phyloP scores from a whole-genome alignment of 129 eudicot species.

The Artemisia argyi region DNA sequence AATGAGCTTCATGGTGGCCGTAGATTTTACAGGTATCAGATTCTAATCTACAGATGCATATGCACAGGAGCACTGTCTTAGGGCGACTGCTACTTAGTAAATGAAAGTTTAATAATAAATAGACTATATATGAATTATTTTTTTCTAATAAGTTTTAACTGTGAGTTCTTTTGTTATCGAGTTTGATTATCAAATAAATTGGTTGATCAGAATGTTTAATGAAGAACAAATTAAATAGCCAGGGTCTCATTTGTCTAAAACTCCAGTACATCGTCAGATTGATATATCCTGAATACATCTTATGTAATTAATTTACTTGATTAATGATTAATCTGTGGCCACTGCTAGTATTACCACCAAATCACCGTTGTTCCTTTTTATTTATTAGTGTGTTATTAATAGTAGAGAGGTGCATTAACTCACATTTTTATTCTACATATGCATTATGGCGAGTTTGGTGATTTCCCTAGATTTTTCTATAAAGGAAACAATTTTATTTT shows the following conservation, averaged over 20 bases:
- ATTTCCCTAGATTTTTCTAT: not conserved
- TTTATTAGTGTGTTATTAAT: constrained; percentile 1
- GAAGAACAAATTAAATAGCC: not conserved
- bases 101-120: not conserved
- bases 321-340: not conserved
- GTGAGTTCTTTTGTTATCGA: not conserved
- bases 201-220: constrained; percentile 9
- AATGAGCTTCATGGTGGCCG: constrained; percentile 95
- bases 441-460: constrained; percentile 4
- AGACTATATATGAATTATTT: not conserved
- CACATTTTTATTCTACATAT: not conserved
- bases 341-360: not conserved
- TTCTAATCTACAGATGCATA: constrained; percentile 1
- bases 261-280: constrained; percentile 11
- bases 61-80: not conserved
- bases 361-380: not conserved
- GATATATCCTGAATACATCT: not conserved
- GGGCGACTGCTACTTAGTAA: constrained; percentile 2
- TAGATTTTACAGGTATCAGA: constrained; percentile 90
- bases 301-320: not conserved
- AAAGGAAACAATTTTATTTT: not conserved
- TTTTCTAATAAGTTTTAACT: not conserved
- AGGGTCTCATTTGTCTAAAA: constrained; percentile 1
- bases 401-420: constrained; percentile 2
- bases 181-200: not conserved